Evolutionary conservation across 495 filamentous ascomycete species (phyloP).

Genomic region (Penicillium simplicissimum): DNA sequence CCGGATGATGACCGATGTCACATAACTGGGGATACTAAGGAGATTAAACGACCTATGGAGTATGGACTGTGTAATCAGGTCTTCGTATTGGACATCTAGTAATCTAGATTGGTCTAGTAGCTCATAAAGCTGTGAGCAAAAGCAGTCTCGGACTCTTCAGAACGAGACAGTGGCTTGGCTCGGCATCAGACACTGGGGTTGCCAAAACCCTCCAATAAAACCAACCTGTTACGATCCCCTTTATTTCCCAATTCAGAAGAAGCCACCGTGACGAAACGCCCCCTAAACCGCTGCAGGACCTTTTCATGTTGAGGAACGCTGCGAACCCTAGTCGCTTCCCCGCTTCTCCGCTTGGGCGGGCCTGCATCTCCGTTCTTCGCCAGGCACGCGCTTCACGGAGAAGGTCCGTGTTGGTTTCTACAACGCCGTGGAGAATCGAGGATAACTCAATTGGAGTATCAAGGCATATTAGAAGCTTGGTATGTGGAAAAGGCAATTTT

Average conservation of each 20-base stretch:
- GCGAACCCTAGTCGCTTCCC: neutral
- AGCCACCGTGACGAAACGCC: slow-evolving; percentile 2
- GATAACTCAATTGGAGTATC: neutral
- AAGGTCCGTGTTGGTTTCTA: slow-evolving; percentile 22
- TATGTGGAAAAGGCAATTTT: neutral
- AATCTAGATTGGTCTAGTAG: neutral
- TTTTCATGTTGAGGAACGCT: neutral
- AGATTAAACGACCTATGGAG: no score
- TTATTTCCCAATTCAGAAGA: neutral
- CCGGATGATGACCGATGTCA: no score
- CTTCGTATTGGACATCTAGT: no score
- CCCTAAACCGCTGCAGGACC: neutral
- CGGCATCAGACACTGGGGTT: neutral
- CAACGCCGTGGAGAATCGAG: slow-evolving; percentile 22
- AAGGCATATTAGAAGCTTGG: neutral
- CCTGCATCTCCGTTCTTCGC: neutral
- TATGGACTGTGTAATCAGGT: no score
- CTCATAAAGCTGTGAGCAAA: no score
- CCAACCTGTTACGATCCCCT: neutral
- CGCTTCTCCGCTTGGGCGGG: neutral
- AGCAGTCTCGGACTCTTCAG: no score
- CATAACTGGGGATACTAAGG: neutral
- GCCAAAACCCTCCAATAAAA: neutral
- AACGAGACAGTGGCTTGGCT: neutral
- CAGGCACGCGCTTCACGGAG: slow-evolving; percentile 10